Percentiles rank a stretch among this genome's conserved stretches.
phyloP scores from a whole-genome alignment of 768 basidiomycete genomes.

The Boletus sp. region DNA sequence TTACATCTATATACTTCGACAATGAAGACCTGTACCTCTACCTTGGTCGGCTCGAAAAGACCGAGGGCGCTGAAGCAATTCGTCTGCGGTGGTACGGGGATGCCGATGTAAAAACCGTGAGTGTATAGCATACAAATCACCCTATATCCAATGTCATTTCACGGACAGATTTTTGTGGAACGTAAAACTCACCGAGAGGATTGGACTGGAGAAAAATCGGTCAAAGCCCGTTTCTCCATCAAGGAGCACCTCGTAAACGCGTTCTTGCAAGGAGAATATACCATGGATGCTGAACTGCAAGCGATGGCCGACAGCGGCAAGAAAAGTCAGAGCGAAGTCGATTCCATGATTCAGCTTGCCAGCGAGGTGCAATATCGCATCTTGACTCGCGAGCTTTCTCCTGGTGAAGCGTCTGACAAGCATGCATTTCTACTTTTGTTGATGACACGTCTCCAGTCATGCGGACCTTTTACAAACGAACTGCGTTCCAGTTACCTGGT shows the following conservation, averaged over 20 bases:
- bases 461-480: slow-evolving; percentile 98
- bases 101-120: slow-evolving; percentile 71
- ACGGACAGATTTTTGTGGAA: slow-evolving; percentile 73
- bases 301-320: slow-evolving; percentile 84
- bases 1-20: slow-evolving; percentile 97
- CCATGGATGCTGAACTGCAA: slow-evolving; percentile 91
- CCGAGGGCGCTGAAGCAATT: slow-evolving; percentile 96
- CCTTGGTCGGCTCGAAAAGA: slow-evolving; percentile 95
- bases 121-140: slow-evolving; percentile 20
- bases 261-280: slow-evolving; percentile 87
- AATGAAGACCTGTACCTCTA: slow-evolving; percentile 95
- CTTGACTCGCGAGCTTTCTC: slow-evolving; percentile 73
- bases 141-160: not conserved
- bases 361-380: slow-evolving; percentile 94
- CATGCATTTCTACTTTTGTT: not conserved
- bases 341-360: slow-evolving; percentile 94
- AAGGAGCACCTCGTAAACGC: slow-evolving; percentile 93
- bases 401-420: slow-evolving; percentile 52
- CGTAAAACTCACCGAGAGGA: slow-evolving; percentile 95
- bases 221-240: slow-evolving; percentile 94
- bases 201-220: slow-evolving; percentile 99
- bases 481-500: slow-evolving; percentile 97
- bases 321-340: slow-evolving; percentile 89
- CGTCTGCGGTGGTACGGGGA: slow-evolving; percentile 98
- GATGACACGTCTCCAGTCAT: slow-evolving; percentile 54